Evolutionary conservation across 352 stramenopile genomes (phyloP), one percentile per base, ranked within the genome.

Genomic region (Globisporangium nodosum): DNA sequence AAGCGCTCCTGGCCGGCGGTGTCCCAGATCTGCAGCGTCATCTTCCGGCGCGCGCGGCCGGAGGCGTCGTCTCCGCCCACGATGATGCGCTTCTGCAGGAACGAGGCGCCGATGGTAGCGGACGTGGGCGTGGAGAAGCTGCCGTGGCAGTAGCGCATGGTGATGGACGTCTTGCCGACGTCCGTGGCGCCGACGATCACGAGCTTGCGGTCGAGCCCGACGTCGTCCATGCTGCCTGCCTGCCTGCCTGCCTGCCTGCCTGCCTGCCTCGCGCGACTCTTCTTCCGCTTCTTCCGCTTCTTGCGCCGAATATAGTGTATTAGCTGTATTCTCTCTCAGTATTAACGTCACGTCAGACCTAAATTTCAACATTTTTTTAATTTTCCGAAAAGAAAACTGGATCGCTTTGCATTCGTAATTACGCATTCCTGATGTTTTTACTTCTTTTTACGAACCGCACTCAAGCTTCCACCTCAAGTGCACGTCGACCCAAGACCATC

Each of bases 11-110:
- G 79, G 8, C 79, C 79, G 18, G 79, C 79, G 18, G 79, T 89
- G 73, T 95, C 86, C 86, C 86, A 95, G 27, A 95, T 93, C 71
- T 95, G 86, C 51, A 95, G 73, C 64, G 81, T 93, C 73, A 95
- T 81, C 66, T 94, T 92, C 58, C 84, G 70, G 46, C 77, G 73
- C 27, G 70, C 63, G 33, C 68, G 65, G 16, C 53, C 45, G 6
- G 24, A 46, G 18, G 49, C 43, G 24, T 66, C 52, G 56, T 81
- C 64, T 42, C 81, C 75, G 30, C 76, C 76, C 39, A 94, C 71
- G 39, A 85, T 76, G 52, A 95, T 78, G 52, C 82, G 77, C 64
- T 95, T 95, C 67, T 95, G 86, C 16, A 95, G 68, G 61, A 95
- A 95, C 40, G 84, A 94, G 21, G 84, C 86, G 51, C 86, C 86